phyloP scores from a whole-genome alignment of 2,329 filamentous ascomycete genomes.

The Fusarium poae region DNA sequence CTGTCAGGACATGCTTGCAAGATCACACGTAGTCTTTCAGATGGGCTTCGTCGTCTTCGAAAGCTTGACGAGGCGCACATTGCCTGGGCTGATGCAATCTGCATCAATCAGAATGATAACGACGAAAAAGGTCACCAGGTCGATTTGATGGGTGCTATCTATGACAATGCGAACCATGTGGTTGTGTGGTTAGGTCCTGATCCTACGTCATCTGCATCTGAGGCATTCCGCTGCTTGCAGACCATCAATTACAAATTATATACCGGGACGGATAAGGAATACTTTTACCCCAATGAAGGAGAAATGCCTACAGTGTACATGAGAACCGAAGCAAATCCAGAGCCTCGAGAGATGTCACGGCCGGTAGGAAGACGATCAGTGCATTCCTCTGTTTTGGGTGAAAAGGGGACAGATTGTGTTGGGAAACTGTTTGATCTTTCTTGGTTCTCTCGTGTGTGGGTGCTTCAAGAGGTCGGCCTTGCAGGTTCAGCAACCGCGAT shows the following conservation, averaged over 20 bases:
- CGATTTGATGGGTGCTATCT: constrained; percentile 23
- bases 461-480: constrained; percentile 10
- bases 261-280: constrained; percentile 10
- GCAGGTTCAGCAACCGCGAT: constrained; percentile 11
- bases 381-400: neutral
- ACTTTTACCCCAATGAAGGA: neutral
- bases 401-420: neutral
- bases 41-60: constrained; percentile 11
- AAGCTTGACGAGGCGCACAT: neutral
- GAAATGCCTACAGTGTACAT: constrained; percentile 1
- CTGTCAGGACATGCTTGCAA: constrained; percentile 1
- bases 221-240: constrained; percentile 14
- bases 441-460: constrained; percentile 24
- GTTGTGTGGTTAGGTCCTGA: constrained; percentile 25
- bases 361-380: constrained; percentile 1
- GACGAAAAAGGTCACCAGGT: constrained; percentile 20
- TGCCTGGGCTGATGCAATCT: constrained; percentile 7
- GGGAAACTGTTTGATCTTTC: neutral
- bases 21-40: constrained; percentile 10
- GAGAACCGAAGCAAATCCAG: neutral
- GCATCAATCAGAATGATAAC: constrained; percentile 22
- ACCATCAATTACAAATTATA: constrained; percentile 17
- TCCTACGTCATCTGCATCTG: neutral
- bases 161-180: constrained; percentile 9
- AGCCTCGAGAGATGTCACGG: neutral